These are phyloP conservation scores for Asterochloris sp. DNA, from an alignment of 139 green algal species.

Conservation along the genomic window DNA sequence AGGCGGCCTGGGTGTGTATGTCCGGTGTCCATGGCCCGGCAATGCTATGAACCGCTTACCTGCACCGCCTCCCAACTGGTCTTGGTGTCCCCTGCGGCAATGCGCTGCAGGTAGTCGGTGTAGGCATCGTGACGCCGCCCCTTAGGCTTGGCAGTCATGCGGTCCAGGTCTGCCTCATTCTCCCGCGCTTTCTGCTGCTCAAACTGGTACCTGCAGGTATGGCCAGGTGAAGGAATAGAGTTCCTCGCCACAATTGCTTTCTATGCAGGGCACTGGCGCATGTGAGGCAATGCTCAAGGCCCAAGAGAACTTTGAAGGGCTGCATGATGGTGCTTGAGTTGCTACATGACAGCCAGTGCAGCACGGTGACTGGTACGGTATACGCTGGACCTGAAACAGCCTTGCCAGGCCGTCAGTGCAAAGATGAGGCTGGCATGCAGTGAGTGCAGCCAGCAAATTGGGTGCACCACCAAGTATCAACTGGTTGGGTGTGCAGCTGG, in stretches of 20 bases:
- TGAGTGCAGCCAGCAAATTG: background rate
- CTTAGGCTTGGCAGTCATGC: conserved; percentile 4
- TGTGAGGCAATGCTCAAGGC: no score
- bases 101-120: conserved; percentile 7
- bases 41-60: background rate
- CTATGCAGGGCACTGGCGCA: background rate
- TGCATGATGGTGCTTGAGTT: background rate
- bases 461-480: background rate
- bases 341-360: background rate
- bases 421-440: no score
- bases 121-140: conserved; percentile 9
- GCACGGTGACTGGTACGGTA: background rate
- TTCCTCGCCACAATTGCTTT: background rate
- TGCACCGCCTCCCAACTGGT: conserved; percentile 10
- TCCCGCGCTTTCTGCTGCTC: conserved; percentile 14
- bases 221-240: background rate
- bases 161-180: conserved; percentile 7
- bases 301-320: background rate
- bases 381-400: background rate
- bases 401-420: background rate
- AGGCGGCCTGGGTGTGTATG: background rate
- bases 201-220: conserved; percentile 11
- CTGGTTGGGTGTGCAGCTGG: background rate
- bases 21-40: background rate
- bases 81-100: conserved; percentile 1